A percentile compares a stretch with the other conserved stretches of the same genome.
phyloP scores from a whole-genome alignment of 1,139 yeast genomes.

The Saccharomyces hybrid region DNA sequence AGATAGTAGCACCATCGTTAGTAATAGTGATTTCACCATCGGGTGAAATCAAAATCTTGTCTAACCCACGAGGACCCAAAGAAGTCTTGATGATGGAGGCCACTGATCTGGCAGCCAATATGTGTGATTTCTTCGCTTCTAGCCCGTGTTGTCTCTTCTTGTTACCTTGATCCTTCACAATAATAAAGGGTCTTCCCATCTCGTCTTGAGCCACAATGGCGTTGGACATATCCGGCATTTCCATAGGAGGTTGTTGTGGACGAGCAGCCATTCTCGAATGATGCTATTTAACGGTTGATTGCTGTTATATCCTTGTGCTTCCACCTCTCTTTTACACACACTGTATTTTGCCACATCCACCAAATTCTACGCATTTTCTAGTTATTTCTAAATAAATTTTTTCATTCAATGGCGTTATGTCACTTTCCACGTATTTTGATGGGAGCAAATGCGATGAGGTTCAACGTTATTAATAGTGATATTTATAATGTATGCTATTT shows the following conservation, averaged over 20 bases:
- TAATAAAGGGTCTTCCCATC: slow-evolving; percentile 97
- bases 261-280: slow-evolving; percentile 20
- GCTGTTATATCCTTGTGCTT: not conserved
- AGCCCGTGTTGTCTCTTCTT: slow-evolving; percentile 88
- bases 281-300: not conserved
- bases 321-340: not conserved
- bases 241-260: slow-evolving; percentile 41
- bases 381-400: not conserved
- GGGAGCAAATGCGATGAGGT: not conserved
- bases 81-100: slow-evolving; percentile 89
- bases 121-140: slow-evolving; percentile 93
- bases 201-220: slow-evolving; percentile 99
- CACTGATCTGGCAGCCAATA: slow-evolving; percentile 92
- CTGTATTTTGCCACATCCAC: not conserved
- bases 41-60: slow-evolving; percentile 84
- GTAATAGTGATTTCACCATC: slow-evolving; percentile 98
- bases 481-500: not conserved
- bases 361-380: not conserved
- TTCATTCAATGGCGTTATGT: not conserved
- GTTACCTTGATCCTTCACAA: slow-evolving; percentile 93
- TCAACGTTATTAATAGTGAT: not conserved
- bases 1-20: slow-evolving; percentile 96
- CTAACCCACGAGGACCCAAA: slow-evolving; percentile 96
- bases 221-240: slow-evolving; percentile 90
- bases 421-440: not conserved